Evolutionary conservation across 2,329 filamentous ascomycete species (phyloP).

Genomic region (Pseudonectria foliicola): DNA sequence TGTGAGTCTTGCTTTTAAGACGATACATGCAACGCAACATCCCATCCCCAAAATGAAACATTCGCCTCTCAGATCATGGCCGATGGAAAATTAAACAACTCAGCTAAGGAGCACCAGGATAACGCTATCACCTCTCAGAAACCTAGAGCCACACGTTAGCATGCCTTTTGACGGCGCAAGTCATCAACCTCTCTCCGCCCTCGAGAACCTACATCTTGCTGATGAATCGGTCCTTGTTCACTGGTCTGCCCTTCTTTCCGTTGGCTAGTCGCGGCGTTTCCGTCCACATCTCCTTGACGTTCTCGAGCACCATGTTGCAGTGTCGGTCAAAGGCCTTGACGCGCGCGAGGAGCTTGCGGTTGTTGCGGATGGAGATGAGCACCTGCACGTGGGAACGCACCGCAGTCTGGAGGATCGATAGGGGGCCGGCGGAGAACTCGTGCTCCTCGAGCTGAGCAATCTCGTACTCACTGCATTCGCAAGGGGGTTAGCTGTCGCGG

Average conservation of each 20-base stretch:
- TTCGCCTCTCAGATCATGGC: slow-evolving; percentile 10
- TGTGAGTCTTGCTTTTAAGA: slow-evolving; percentile 24
- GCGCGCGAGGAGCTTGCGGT: slow-evolving; percentile 91
- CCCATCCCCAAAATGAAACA: slow-evolving; percentile 18
- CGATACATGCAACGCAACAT: slow-evolving; percentile 22
- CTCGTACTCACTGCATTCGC: slow-evolving; percentile 69
- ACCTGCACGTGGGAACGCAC: slow-evolving; percentile 93
- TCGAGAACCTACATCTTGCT: slow-evolving; percentile 83
- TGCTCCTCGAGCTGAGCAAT: slow-evolving; percentile 62
- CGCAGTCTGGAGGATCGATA: slow-evolving; percentile 94
- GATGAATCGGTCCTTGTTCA: slow-evolving; percentile 98
- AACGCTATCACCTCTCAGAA: slow-evolving; percentile 79
- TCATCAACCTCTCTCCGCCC: neutral
- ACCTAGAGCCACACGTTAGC: slow-evolving; percentile 45
- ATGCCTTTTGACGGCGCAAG: neutral
- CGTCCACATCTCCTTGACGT: slow-evolving; percentile 97
- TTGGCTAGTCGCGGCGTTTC: slow-evolving; percentile 77
- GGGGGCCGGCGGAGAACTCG: slow-evolving; percentile 45
- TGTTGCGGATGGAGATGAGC: slow-evolving; percentile 95
- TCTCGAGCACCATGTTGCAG: slow-evolving; percentile 98
- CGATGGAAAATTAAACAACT: slow-evolving; percentile 8
- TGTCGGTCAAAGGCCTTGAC: slow-evolving; percentile 98
- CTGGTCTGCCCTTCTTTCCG: slow-evolving; percentile 80
- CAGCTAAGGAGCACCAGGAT: slow-evolving; percentile 79
- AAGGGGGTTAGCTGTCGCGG: slow-evolving; percentile 12